Evolutionary conservation across 768 basidiomycete species (phyloP).

Genomic region (Rhodotorula kratochvilovae): DNA sequence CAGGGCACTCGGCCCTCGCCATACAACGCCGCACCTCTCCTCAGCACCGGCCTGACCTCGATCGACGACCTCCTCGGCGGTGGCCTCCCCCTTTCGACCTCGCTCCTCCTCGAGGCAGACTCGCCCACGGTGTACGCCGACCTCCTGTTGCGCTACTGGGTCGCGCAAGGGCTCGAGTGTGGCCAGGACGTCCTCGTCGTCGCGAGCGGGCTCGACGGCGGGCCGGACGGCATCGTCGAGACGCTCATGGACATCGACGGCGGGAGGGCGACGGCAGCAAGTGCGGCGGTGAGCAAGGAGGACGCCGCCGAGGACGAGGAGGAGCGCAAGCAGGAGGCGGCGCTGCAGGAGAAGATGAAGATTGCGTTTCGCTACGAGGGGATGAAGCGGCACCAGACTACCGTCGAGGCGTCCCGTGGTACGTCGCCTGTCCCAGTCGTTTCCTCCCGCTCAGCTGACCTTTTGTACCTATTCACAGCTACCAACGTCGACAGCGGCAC

Average conservation of each 20-base stretch:
- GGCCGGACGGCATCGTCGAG: slow-evolving; percentile 56
- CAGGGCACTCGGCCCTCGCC: slow-evolving; percentile 47
- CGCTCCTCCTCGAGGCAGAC: slow-evolving; percentile 74
- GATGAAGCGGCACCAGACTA: slow-evolving; percentile 88
- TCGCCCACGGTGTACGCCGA: slow-evolving; percentile 77
- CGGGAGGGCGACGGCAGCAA: slow-evolving; percentile 22
- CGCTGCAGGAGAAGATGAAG: slow-evolving; percentile 59
- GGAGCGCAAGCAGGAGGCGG: slow-evolving; percentile 46
- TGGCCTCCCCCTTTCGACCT: slow-evolving; percentile 78
- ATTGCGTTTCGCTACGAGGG: slow-evolving; percentile 97
- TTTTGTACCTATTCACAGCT: not conserved
- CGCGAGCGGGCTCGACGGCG: slow-evolving; percentile 52
- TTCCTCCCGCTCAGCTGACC: not conserved
- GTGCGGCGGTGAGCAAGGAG: slow-evolving; percentile 43
- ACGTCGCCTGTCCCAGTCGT: no score
- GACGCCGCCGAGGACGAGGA: slow-evolving; percentile 40
- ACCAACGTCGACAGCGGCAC: slow-evolving; percentile 55
- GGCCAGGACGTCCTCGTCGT: slow-evolving; percentile 68
- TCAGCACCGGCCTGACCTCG: slow-evolving; percentile 83
- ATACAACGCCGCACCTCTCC: slow-evolving; percentile 44
- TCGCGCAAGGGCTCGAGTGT: slow-evolving; percentile 75
- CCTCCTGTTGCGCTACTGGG: slow-evolving; percentile 78
- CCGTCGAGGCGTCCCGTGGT: slow-evolving; percentile 48
- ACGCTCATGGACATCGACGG: slow-evolving; percentile 64
- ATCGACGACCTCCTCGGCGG: slow-evolving; percentile 93